phyloP scores from a whole-genome alignment of 345 rosid species.

The Lenwebbia sp. region DNA sequence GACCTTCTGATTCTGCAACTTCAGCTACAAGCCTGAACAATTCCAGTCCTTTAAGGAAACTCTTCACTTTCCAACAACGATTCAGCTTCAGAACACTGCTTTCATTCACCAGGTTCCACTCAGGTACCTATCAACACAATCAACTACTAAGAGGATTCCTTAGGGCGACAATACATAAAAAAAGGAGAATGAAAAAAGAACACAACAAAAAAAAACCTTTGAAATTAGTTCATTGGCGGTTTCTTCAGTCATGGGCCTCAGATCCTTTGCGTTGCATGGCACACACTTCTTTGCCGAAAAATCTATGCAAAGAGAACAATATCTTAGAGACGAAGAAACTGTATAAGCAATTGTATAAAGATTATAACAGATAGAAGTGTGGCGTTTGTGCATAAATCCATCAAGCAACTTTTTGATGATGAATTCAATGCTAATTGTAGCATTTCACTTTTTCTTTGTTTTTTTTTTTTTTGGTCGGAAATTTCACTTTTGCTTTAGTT shows the following conservation, averaged over 20 bases:
- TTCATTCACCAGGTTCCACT: constrained; percentile 76
- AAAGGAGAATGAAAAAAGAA: background rate
- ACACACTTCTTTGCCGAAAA: constrained; percentile 70
- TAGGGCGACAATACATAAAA: background rate
- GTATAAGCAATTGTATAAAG: background rate
- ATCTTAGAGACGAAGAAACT: background rate
- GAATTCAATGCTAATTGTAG: background rate
- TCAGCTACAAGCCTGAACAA: constrained; percentile 63
- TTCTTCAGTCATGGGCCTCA: constrained; percentile 73
- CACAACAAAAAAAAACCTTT: constrained; percentile 35
- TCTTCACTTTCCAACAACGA: constrained; percentile 61
- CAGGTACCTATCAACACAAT: constrained; percentile 36
- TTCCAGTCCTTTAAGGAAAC: constrained; percentile 77
- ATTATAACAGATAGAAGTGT: background rate
- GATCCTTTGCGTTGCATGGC: constrained; percentile 78
- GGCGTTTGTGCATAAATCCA: background rate
- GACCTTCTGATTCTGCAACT: constrained; percentile 88
- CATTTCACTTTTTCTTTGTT: background rate
- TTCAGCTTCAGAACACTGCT: constrained; percentile 58
- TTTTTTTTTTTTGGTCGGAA: too few species aligned
- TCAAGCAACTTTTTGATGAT: background rate
- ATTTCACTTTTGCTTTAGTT: background rate
- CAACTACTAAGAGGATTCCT: background rate
- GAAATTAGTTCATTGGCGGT: constrained; percentile 45
- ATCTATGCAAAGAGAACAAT: constrained; percentile 24